phyloP scores from a whole-genome alignment of 2,329 filamentous ascomycete species.

The Trichoderma harzianum region DNA sequence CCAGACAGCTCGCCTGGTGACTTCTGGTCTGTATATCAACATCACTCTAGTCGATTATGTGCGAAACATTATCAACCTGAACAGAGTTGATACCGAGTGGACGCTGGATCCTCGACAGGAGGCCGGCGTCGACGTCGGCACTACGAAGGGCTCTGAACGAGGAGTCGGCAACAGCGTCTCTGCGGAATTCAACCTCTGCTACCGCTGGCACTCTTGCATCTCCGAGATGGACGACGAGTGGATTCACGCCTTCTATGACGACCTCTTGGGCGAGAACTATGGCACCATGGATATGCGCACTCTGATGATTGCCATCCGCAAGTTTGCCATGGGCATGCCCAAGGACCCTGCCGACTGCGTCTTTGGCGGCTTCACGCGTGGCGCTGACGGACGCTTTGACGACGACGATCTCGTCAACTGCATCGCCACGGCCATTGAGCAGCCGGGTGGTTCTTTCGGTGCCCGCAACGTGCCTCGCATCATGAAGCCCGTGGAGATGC shows the following conservation, averaged over 20 bases:
- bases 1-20: slow-evolving; percentile 73
- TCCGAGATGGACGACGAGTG: slow-evolving; percentile 70
- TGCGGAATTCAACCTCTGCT: slow-evolving; percentile 84
- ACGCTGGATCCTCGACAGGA: slow-evolving; percentile 73
- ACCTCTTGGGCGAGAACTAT: slow-evolving; percentile 56
- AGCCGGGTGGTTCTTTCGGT: slow-evolving; percentile 71
- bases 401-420: slow-evolving; percentile 76
- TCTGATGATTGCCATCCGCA: slow-evolving; percentile 59
- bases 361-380: slow-evolving; percentile 65
- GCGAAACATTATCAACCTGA: slow-evolving; percentile 66
- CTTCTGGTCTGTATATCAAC: slow-evolving; percentile 72
- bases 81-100: slow-evolving; percentile 66
- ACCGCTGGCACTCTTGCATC: slow-evolving; percentile 83
- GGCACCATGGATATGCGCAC: slow-evolving; percentile 55
- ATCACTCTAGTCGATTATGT: slow-evolving; percentile 77
- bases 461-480: slow-evolving; percentile 70
- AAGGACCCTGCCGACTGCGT: slow-evolving; percentile 65
- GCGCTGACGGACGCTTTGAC: slow-evolving; percentile 63
- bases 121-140: slow-evolving; percentile 55
- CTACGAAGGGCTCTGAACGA: slow-evolving; percentile 57
- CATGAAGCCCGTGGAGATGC: slow-evolving; percentile 72
- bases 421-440: slow-evolving; percentile 66
- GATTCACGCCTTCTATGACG: slow-evolving; percentile 66
- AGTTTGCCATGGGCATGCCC: slow-evolving; percentile 59
- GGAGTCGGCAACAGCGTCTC: slow-evolving; percentile 81